Conservation (phyloP, 2,329 filamentous ascomycete genomes). For the Clarireedia homoeocarpa region DNA sequence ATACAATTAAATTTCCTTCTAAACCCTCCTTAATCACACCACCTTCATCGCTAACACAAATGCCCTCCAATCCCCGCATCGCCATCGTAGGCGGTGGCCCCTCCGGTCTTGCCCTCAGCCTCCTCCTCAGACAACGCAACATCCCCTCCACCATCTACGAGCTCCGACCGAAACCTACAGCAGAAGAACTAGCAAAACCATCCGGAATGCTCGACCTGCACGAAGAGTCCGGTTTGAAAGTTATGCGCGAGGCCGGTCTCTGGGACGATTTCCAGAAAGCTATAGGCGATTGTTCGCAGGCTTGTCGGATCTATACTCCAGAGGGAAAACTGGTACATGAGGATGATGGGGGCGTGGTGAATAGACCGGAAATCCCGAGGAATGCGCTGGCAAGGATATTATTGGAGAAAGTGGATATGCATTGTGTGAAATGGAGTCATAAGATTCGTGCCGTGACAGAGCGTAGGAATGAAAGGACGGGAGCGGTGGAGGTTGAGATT, state of each 20-base stretch:
- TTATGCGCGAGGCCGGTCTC: conserved; percentile 37
- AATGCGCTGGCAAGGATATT: conserved; percentile 21
- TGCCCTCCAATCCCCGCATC: conserved; percentile 22
- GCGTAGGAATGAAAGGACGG: no score
- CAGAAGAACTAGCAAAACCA: conserved; percentile 22
- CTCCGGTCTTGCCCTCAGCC: conserved; percentile 39
- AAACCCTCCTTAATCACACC: no score
- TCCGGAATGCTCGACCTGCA: conserved; percentile 44
- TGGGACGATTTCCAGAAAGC: conserved; percentile 36
- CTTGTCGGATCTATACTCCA: conserved; percentile 31
- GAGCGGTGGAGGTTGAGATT: not conserved
- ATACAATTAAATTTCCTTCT: no score
- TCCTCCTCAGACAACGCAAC: conserved; percentile 35
- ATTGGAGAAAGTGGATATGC: conserved; percentile 14
- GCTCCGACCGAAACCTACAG: conserved; percentile 26
- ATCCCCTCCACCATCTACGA: conserved; percentile 33
- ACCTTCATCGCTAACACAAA: not conserved
- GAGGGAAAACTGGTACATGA: conserved; percentile 21
- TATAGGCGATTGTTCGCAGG: conserved; percentile 37
- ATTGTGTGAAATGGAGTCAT: conserved; percentile 20
- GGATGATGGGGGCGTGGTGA: conserved; percentile 15
- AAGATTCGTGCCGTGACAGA: not conserved
- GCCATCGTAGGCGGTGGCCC: conserved; percentile 41
- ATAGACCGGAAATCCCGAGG: conserved; percentile 24
- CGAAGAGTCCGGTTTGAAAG: conserved; percentile 36